Conservation (phyloP, 2,329 filamentous ascomycete species). For the Geosmithia morbida region DNA sequence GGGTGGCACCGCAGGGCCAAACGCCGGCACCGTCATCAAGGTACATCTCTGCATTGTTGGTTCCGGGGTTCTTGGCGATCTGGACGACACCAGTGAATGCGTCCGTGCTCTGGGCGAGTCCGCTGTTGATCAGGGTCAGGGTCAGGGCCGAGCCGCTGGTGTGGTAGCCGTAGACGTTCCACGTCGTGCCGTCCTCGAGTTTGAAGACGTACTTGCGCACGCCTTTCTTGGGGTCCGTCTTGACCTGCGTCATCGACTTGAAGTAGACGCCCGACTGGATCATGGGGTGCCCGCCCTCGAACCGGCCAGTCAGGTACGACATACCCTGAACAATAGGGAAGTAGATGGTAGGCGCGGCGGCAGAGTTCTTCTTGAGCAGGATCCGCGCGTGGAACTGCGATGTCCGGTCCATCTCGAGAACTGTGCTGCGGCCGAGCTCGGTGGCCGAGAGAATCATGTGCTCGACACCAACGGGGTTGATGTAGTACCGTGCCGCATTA, state of each 20-base stretch:
- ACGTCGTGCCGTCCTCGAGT: conserved; percentile 60
- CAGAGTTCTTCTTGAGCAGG: conserved; percentile 42
- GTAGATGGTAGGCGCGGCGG: conserved; percentile 44
- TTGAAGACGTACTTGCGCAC: conserved; percentile 63
- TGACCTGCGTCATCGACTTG: conserved; percentile 44
- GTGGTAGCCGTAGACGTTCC: conserved; percentile 66
- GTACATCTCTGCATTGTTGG: conserved; percentile 39
- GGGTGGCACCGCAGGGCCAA: conserved; percentile 41
- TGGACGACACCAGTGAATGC: conserved; percentile 71
- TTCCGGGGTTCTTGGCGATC: conserved; percentile 61
- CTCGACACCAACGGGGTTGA: conserved; percentile 71
- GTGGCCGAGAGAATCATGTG: conserved; percentile 66
- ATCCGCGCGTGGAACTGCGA: conserved; percentile 50
- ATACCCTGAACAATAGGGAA: conserved; percentile 85
- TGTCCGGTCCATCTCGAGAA: conserved; percentile 35
- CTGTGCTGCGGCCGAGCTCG: conserved; percentile 51
- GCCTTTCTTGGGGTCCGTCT: conserved; percentile 40
- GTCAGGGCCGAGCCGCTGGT: conserved; percentile 44
- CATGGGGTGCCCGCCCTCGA: conserved; percentile 53
- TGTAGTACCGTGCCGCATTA: conserved; percentile 55
- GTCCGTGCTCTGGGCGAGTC: conserved; percentile 46
- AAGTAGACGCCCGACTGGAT: conserved; percentile 67
- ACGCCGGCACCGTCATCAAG: conserved; percentile 69
- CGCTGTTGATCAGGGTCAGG: conserved; percentile 54
- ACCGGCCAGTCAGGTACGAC: conserved; percentile 74